Percentiles rank a stretch among this genome's conserved stretches.
Evolutionary conservation across 495 filamentous ascomycete genomes (phyloP).

Genomic region (Xylaria flabelliformis): DNA sequence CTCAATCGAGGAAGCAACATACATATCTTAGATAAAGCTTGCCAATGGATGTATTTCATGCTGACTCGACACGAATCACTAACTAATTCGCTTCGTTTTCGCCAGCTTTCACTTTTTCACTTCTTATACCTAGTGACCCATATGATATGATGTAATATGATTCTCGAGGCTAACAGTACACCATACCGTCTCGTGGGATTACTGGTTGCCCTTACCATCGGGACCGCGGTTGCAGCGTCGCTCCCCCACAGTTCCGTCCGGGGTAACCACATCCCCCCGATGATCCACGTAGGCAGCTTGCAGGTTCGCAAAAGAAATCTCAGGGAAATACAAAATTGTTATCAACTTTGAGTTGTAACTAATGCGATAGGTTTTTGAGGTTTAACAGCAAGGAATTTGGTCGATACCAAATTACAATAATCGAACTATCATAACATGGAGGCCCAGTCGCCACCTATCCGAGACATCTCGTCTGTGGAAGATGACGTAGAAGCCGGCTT

Average conservation of each 20-base stretch:
- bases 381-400: not conserved
- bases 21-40: not conserved
- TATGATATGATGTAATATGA: not conserved
- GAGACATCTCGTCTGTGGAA: conserved; percentile 29
- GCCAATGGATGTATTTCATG: not conserved
- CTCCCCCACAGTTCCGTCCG: conserved; percentile 11
- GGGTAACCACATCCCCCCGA: not conserved
- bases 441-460: conserved; percentile 33
- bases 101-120: not conserved
- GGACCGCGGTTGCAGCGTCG: not conserved
- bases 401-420: not conserved
- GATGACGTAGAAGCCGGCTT: conserved; percentile 29
- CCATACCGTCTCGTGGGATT: not conserved
- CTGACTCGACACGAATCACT: not conserved
- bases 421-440: conserved; percentile 16
- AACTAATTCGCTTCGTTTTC: not conserved
- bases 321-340: no score
- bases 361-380: not conserved
- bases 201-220: not conserved
- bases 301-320: not conserved
- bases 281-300: no score
- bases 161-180: no score
- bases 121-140: not conserved
- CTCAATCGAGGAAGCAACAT: not conserved
- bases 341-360: not conserved